A percentile compares a stretch with the other conserved stretches of the same genome.
phyloP scores from a whole-genome alignment of 2,329 filamentous ascomycete genomes.

The Esteya vermicola region DNA sequence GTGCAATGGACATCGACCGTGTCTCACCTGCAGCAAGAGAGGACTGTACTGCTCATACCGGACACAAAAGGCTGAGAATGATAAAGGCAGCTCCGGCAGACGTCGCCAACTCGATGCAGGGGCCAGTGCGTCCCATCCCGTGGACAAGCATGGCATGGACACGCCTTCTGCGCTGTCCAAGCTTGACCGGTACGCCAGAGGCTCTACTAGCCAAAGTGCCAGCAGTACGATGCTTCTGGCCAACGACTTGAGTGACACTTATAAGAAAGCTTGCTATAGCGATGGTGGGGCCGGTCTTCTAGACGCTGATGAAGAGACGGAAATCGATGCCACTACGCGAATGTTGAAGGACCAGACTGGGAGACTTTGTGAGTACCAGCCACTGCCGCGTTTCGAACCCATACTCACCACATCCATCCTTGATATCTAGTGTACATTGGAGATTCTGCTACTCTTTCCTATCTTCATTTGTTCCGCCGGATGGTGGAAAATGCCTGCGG shows the following conservation, averaged over 20 bases:
- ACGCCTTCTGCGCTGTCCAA: no score
- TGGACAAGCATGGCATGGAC: no score
- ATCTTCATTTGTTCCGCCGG: constrained; percentile 44
- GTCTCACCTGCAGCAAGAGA: constrained; percentile 43
- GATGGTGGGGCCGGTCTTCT: no score
- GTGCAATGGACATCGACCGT: constrained; percentile 46
- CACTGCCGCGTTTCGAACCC: background rate
- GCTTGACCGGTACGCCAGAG: no score
- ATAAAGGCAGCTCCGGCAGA: background rate
- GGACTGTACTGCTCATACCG: constrained; percentile 28
- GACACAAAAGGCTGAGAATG: background rate
- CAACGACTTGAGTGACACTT: no score
- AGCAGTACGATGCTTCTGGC: no score
- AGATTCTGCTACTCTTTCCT: constrained; percentile 48
- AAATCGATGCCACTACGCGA: constrained; percentile 36
- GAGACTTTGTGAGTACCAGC: constrained; percentile 30
- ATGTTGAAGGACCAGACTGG: constrained; percentile 47
- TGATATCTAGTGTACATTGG: constrained; percentile 38
- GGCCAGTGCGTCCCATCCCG: no score
- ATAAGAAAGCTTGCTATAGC: no score
- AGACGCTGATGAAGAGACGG: constrained; percentile 35
- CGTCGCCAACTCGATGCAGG: no score
- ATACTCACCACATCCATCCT: background rate
- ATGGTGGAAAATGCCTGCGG: constrained; percentile 42
- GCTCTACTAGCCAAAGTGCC: no score